phyloP scores from a whole-genome alignment of 2,329 filamentous ascomycete genomes.

The Fusarium equiseti region DNA sequence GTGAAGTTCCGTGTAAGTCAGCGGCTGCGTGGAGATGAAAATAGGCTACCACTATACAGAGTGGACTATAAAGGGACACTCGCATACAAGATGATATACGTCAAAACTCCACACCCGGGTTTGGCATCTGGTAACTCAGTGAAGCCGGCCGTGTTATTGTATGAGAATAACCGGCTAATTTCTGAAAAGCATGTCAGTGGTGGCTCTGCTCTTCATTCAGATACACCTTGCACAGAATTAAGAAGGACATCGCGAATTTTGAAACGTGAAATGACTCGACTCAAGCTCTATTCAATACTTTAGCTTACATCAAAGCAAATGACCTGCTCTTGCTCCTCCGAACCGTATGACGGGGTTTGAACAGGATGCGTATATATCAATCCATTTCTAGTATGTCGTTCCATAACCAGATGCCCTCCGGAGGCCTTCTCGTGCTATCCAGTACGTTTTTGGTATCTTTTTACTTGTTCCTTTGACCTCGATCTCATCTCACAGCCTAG shows the following conservation, averaged over 20 bases:
- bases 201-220: neutral
- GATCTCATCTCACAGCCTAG: conserved; percentile 7
- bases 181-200: neutral
- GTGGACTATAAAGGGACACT: conserved; percentile 8
- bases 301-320: conserved; percentile 17
- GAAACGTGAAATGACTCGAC: conserved; percentile 24
- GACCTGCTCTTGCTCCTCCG: conserved; percentile 11
- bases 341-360: conserved; percentile 13
- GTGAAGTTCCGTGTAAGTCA: conserved; percentile 23
- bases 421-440: conserved; percentile 26
- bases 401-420: conserved; percentile 6
- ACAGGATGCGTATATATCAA: conserved; percentile 18
- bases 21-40: conserved; percentile 6
- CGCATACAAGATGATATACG: neutral
- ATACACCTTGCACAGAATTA: neutral
- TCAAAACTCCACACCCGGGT: neutral
- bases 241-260: neutral
- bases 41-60: neutral
- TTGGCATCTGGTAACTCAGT: neutral
- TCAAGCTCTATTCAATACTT: conserved; percentile 30
- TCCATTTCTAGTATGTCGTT: conserved; percentile 22
- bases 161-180: neutral
- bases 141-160: neutral
- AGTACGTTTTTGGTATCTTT: conserved; percentile 34
- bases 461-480: conserved; percentile 21